Conservation (phyloP, 2,329 filamentous ascomycete genomes). For the Mycogone perniciosa region DNA sequence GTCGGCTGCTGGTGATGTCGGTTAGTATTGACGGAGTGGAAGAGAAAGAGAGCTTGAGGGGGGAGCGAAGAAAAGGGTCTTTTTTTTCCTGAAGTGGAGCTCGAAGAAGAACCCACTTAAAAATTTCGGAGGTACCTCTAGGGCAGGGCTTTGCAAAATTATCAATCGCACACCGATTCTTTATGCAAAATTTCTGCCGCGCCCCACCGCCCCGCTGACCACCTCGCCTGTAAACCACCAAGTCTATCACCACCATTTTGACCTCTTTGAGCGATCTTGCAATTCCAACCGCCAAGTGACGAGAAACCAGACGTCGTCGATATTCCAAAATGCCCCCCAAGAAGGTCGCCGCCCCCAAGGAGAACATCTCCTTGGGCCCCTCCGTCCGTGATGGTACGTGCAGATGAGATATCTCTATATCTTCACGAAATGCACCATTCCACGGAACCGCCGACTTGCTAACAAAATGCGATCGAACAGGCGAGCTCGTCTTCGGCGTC, state of each 20-base stretch:
- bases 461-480: slow-evolving; percentile 37
- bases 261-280: slow-evolving; percentile 20
- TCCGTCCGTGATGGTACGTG: slow-evolving; percentile 83
- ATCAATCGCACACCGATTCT: slow-evolving; percentile 18
- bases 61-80: not conserved
- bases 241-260: slow-evolving; percentile 21
- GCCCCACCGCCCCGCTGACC: slow-evolving; percentile 29
- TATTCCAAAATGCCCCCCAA: slow-evolving; percentile 80
- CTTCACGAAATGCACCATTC: not conserved
- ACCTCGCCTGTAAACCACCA: slow-evolving; percentile 20
- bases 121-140: slow-evolving; percentile 17
- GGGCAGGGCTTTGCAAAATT: slow-evolving; percentile 28
- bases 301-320: slow-evolving; percentile 29
- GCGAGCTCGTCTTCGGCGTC: slow-evolving; percentile 96
- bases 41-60: not conserved
- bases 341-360: slow-evolving; percentile 79
- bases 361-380: slow-evolving; percentile 98
- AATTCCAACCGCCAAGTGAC: slow-evolving; percentile 31
- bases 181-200: slow-evolving; percentile 27
- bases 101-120: not conserved
- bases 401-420: not conserved
- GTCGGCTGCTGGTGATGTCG: slow-evolving; percentile 32
- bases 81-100: not conserved
- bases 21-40: slow-evolving; percentile 31
- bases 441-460: slow-evolving; percentile 7